These are phyloP conservation scores for Boletus fagicola DNA, from an alignment of 768 basidiomycete species.

Conservation along the genomic window DNA sequence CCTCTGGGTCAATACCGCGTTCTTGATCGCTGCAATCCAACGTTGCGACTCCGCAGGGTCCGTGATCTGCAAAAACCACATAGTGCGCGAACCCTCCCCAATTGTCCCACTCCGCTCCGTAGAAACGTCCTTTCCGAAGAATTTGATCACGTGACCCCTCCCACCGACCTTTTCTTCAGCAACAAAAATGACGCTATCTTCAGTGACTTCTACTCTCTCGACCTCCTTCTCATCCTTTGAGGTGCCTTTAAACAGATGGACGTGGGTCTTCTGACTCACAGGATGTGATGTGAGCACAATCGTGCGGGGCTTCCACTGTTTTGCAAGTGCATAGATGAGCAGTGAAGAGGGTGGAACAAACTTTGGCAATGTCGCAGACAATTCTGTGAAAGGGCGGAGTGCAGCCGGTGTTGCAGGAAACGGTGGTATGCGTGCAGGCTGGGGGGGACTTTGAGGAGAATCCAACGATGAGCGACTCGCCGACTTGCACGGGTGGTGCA, in stretches of 20 bases:
- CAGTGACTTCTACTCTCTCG: slow-evolving; percentile 73
- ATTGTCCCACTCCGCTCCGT: slow-evolving; percentile 31
- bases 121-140: slow-evolving; percentile 63
- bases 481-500: slow-evolving; percentile 36
- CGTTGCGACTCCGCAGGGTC: slow-evolving; percentile 61
- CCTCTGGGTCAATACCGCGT: slow-evolving; percentile 69
- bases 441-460: slow-evolving; percentile 16
- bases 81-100: slow-evolving; percentile 7
- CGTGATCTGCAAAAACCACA: slow-evolving; percentile 67
- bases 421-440: slow-evolving; percentile 37
- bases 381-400: slow-evolving; percentile 51
- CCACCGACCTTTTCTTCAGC: slow-evolving; percentile 54
- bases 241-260: slow-evolving; percentile 72
- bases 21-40: slow-evolving; percentile 78
- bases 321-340: slow-evolving; percentile 69
- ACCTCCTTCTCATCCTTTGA: slow-evolving; percentile 63
- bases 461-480: slow-evolving; percentile 14
- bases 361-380: slow-evolving; percentile 58
- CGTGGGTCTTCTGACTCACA: slow-evolving; percentile 43
- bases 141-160: slow-evolving; percentile 56
- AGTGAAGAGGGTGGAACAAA: slow-evolving; percentile 67
- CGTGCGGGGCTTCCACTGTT: slow-evolving; percentile 67
- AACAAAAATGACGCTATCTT: slow-evolving; percentile 73
- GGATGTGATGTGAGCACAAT: slow-evolving; percentile 54
- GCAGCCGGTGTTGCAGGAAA: slow-evolving; percentile 60